These are phyloP conservation scores for Colletotrichum chlorophyti DNA, from an alignment of 2,329 filamentous ascomycete species.

Conservation along the genomic window DNA sequence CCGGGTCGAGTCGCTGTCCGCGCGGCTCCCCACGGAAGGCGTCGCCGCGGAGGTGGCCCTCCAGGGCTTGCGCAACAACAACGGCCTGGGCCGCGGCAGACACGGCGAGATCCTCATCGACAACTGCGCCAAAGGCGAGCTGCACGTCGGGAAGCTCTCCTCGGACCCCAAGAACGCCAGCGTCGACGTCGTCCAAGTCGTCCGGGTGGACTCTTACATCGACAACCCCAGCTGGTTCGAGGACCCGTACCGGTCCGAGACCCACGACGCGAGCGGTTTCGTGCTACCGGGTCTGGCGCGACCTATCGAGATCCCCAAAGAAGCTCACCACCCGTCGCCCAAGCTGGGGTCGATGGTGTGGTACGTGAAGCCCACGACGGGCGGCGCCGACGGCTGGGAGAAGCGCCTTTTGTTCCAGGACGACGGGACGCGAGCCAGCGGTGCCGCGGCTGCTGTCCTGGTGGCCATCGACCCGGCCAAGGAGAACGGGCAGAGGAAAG, in stretches of 20 bases:
- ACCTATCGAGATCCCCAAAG: slow-evolving; percentile 43
- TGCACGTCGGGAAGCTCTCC: slow-evolving; percentile 49
- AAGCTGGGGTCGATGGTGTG: slow-evolving; percentile 55
- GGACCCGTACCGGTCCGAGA: slow-evolving; percentile 54
- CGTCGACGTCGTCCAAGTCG: slow-evolving; percentile 47
- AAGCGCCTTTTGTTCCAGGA: slow-evolving; percentile 62
- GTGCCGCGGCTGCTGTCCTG: slow-evolving; percentile 58
- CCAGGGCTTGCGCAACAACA: slow-evolving; percentile 56
- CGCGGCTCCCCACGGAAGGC: slow-evolving; percentile 32
- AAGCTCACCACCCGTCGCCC: slow-evolving; percentile 40
- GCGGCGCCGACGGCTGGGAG: slow-evolving; percentile 42
- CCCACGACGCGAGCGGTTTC: slow-evolving; percentile 59
- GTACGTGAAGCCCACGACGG: slow-evolving; percentile 35
- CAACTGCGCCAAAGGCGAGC: slow-evolving; percentile 50
- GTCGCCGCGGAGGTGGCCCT: slow-evolving; percentile 52
- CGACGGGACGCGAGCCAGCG: slow-evolving; percentile 57
- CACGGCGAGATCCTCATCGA: slow-evolving; percentile 48
- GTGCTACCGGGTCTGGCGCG: slow-evolving; percentile 55
- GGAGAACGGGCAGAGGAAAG: slow-evolving; percentile 52
- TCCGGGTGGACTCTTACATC: slow-evolving; percentile 51
- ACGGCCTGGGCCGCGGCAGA: slow-evolving; percentile 61
- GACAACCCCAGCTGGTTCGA: slow-evolving; percentile 67
- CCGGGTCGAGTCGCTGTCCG: slow-evolving; percentile 26
- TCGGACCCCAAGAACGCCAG: slow-evolving; percentile 33
- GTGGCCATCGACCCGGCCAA: slow-evolving; percentile 56